These are phyloP conservation scores for Trichophyton verrucosum DNA, from an alignment of 2,329 filamentous ascomycete species.

Conservation along the genomic window DNA sequence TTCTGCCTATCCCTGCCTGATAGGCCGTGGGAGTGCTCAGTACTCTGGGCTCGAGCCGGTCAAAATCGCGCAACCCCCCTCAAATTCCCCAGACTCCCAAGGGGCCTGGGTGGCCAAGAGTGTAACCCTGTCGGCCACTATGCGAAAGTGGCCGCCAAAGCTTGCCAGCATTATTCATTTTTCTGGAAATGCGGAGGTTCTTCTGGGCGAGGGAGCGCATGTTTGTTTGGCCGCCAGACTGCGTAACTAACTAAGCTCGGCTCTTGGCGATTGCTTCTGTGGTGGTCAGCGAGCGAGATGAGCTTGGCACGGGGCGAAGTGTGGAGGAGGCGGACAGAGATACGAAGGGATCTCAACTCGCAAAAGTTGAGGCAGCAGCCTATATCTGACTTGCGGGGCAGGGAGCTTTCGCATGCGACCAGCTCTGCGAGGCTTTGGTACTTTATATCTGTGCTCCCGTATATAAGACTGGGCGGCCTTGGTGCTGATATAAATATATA, in stretches of 20 bases:
- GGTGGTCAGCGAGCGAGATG: background rate
- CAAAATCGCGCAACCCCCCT: constrained; percentile 1
- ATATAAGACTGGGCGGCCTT: too few relatives aligned
- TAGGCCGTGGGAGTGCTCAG: background rate
- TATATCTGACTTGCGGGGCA: background rate
- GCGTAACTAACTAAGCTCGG: background rate
- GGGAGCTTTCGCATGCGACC: background rate
- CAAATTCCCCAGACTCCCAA: too few relatives aligned
- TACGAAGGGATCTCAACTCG: background rate
- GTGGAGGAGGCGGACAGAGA: background rate
- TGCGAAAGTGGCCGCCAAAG: background rate
- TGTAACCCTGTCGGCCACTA: background rate
- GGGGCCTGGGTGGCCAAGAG: background rate
- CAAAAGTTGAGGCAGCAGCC: background rate
- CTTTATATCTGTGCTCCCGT: background rate
- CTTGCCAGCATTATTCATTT: background rate
- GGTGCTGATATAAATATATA: background rate
- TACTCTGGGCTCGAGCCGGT: background rate
- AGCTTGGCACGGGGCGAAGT: background rate
- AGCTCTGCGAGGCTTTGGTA: background rate
- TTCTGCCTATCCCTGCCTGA: background rate
- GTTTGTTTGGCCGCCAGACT: background rate
- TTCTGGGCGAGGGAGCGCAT: background rate
- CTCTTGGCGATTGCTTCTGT: background rate
- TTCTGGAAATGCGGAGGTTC: background rate